A percentile compares a stretch with the other conserved stretches of the same genome.
phyloP scores from a whole-genome alignment of 306 rosid species.

The Gastrolobium villosum region DNA sequence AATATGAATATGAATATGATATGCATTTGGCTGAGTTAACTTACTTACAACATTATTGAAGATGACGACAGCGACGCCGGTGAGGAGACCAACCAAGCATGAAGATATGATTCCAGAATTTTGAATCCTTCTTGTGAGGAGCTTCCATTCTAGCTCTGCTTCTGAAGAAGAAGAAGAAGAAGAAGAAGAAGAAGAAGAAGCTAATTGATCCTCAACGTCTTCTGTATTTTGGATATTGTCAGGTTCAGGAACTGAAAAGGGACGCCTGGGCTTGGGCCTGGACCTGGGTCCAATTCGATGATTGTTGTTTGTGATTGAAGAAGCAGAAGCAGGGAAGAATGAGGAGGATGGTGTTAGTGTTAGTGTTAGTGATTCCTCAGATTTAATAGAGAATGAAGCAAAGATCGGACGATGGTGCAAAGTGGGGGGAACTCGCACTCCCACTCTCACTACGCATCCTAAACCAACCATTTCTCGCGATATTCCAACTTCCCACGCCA shows the following conservation, averaged over 20 bases:
- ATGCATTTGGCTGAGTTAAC: neutral
- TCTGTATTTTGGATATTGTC: slow-evolving; percentile 23
- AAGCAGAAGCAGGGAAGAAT: slow-evolving; percentile 1
- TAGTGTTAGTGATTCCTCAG: slow-evolving; percentile 16
- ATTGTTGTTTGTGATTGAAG: neutral
- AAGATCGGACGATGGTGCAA: slow-evolving; percentile 40
- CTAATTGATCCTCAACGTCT: neutral
- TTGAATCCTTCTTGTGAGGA: slow-evolving; percentile 48
- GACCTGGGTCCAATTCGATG: slow-evolving; percentile 29
- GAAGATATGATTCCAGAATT: slow-evolving; percentile 72
- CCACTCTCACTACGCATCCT: slow-evolving; percentile 50
- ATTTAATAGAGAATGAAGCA: slow-evolving; percentile 42
- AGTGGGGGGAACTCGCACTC: slow-evolving; percentile 46
- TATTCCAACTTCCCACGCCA: slow-evolving; percentile 34
- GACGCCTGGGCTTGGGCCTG: slow-evolving; percentile 23
- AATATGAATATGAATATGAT: neutral
- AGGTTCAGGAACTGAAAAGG: slow-evolving; percentile 49
- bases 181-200: neutral
- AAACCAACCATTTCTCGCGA: slow-evolving; percentile 59
- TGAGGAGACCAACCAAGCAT: slow-evolving; percentile 89
- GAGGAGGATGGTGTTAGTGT: neutral
- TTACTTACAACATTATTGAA: slow-evolving; percentile 79
- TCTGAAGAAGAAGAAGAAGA: neutral
- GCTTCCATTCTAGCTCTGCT: slow-evolving; percentile 44
- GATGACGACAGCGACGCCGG: slow-evolving; percentile 81